A percentile compares a stretch with the other conserved stretches of the same genome.
Conservation (phyloP, 768 basidiomycete genomes). For the Lentinula detonsa region DNA sequence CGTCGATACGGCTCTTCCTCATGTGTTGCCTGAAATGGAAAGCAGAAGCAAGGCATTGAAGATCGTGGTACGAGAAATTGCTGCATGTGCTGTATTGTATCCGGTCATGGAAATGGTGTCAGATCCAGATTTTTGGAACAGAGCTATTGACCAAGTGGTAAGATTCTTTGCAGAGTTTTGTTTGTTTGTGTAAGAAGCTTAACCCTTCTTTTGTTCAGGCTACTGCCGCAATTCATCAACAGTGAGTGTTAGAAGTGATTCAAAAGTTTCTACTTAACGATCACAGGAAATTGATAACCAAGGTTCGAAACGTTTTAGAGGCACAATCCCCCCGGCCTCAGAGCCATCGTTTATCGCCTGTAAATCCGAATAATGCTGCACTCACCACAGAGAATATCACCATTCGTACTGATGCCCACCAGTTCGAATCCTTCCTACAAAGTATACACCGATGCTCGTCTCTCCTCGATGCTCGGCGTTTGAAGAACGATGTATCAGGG, state of each 20-base stretch:
- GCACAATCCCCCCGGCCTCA: slow-evolving; percentile 62
- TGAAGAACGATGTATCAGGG: slow-evolving; percentile 90
- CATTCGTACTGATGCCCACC: slow-evolving; percentile 69
- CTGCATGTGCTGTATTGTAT: slow-evolving; percentile 74
- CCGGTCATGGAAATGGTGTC: slow-evolving; percentile 90
- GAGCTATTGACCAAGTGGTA: slow-evolving; percentile 86
- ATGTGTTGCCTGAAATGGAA: slow-evolving; percentile 74
- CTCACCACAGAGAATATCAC: slow-evolving; percentile 68
- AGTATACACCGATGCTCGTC: slow-evolving; percentile 81
- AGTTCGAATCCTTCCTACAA: slow-evolving; percentile 88
- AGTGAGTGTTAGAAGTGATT: slow-evolving; percentile 23
- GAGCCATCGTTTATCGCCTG: slow-evolving; percentile 30
- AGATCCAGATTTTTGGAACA: slow-evolving; percentile 98
- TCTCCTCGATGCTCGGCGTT: slow-evolving; percentile 79
- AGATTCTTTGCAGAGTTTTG: slow-evolving; percentile 22
- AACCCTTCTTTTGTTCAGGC: slow-evolving; percentile 24
- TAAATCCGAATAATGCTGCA: slow-evolving; percentile 16
- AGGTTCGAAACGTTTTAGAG: slow-evolving; percentile 80
- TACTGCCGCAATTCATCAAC: slow-evolving; percentile 47
- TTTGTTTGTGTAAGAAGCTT: background rate
- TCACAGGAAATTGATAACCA: slow-evolving; percentile 73
- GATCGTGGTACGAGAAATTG: slow-evolving; percentile 75
- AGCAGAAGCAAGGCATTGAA: slow-evolving; percentile 61
- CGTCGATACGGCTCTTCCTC: slow-evolving; percentile 65
- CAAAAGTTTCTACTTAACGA: slow-evolving; percentile 4